Base-by-base conservation (phyloP, 352 stramenopile genomes). In the Lagenidium giganteum region DNA sequence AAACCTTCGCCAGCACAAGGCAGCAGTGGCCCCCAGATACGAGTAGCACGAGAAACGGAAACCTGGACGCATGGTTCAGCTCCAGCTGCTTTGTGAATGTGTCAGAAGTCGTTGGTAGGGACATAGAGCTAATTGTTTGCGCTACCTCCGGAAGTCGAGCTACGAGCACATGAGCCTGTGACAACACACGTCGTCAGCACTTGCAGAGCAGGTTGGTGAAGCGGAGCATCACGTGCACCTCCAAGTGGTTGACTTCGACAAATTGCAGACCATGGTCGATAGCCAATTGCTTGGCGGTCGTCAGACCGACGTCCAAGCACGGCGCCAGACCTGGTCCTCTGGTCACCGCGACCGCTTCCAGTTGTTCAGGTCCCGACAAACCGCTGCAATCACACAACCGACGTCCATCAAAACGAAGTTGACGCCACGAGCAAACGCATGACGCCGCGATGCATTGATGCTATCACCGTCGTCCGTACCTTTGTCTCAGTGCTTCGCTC, bases 1-100 rank as follows among this genome's bases (percentile, higher is more conserved):
- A n/a, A n/a, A n/a, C n/a, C n/a, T n/a, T n/a, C n/a, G 77, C 77
- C 11, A 97, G 82, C 3, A 99, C 73, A 22, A 99, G 72, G 57
- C 95, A 92, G 58, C 94, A 98, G 62, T 99, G 96, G 8, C 96
- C 96, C 17, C 96, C 96, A 6, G 93, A 98, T 13, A 98, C 92
- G 2, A 98, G 65, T 14, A 99, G 67, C 22, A 93, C 89, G 39
- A 98, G 64, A 51, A 98, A 99, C 0, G 96, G 96, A 54, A 98
- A 98, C 27, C 56, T 2, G 69, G 65, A 16, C 35, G 51, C 37
- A 47, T 28, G 6, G 52, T 47, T 7, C 51, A 48, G 11, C 57
- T 39, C 63, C 74, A 38, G 6, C 16, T n/a, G n/a, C n/a, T n/a
- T n/a, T n/a, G n/a, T n/a, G n/a, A n/a, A n/a, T n/a, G n/a, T n/a